A percentile compares a stretch with the other conserved stretches of the same genome.
Evolutionary conservation across 805 yeast genomes (phyloP).

Genomic region (Yamadazyma takamatsuzukensis): DNA sequence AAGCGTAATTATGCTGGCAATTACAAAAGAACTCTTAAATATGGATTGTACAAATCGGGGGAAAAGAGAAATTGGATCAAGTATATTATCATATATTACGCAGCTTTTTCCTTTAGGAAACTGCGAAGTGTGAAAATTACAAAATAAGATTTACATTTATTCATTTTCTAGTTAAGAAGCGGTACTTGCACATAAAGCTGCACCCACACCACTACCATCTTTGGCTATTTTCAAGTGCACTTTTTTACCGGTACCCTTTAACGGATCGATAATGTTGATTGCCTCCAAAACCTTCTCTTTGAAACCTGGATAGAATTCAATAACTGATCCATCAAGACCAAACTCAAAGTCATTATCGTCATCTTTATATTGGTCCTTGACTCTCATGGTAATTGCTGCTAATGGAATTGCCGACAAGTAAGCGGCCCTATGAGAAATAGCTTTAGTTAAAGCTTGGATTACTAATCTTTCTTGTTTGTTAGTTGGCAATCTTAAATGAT

Average conservation of each 20-base stretch:
- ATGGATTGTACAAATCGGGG: too few species aligned
- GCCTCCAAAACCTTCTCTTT: conserved; percentile 79
- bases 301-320: conserved; percentile 91
- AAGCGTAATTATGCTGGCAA: too few species aligned
- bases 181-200: conserved; percentile 80
- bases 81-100: too few species aligned
- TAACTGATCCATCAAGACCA: conserved; percentile 94
- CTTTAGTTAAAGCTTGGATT: conserved; percentile 69
- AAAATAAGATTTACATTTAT: not conserved
- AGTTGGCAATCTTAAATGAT: conserved; percentile 67
- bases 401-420: conserved; percentile 83
- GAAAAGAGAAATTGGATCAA: too few species aligned
- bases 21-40: too few species aligned
- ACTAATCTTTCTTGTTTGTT: conserved; percentile 66
- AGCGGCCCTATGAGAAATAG: conserved; percentile 87
- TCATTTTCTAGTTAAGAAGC: conserved; percentile 7
- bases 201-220: conserved; percentile 97
- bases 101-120: too few species aligned
- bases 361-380: conserved; percentile 51
- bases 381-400: conserved; percentile 77
- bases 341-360: conserved; percentile 71
- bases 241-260: conserved; percentile 71
- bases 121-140: too few species aligned
- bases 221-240: conserved; percentile 78
- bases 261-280: conserved; percentile 62